Percentiles rank a stretch among this genome's conserved stretches.
Evolutionary conservation across 441 rosid species (phyloP).

Genomic region (Rhodomyrtus psidioides): DNA sequence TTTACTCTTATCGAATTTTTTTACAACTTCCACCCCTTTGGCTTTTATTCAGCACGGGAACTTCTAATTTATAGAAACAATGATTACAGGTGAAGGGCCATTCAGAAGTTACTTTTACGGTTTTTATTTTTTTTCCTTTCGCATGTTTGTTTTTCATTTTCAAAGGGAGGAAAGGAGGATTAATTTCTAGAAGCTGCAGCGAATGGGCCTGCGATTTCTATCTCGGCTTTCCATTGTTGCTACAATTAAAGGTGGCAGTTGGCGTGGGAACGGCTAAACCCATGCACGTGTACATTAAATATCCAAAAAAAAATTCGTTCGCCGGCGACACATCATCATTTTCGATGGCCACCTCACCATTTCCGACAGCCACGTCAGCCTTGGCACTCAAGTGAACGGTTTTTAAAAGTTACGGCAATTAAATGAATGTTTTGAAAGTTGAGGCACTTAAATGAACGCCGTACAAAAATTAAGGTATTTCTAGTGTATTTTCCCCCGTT

Average conservation of each 20-base stretch:
- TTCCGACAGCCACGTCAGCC: no score
- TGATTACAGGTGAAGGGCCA: not conserved
- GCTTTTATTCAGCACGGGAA: rapidly evolving
- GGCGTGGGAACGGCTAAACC: rapidly evolving
- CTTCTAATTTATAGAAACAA: not conserved
- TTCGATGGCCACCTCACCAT: no score
- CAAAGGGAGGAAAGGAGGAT: not conserved
- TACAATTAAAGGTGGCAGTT: rapidly evolving
- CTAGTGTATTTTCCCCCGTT: no score
- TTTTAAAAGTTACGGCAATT: no score
- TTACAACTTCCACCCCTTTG: not conserved
- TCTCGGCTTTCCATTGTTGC: rapidly evolving
- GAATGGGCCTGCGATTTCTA: not conserved
- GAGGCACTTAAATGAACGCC: no score
- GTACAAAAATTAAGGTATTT: no score
- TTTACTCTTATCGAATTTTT: not conserved
- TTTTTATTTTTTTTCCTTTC: not conserved
- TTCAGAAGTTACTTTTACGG: not conserved
- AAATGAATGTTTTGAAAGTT: no score
- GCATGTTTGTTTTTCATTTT: not conserved
- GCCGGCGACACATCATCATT: no score
- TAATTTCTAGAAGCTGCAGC: not conserved
- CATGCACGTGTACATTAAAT: no score
- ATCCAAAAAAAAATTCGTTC: no score
- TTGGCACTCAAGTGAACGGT: no score